Evolutionary conservation across 2,329 filamentous ascomycete species (phyloP).

Genomic region (Ceratocystis cacaofunesta): DNA sequence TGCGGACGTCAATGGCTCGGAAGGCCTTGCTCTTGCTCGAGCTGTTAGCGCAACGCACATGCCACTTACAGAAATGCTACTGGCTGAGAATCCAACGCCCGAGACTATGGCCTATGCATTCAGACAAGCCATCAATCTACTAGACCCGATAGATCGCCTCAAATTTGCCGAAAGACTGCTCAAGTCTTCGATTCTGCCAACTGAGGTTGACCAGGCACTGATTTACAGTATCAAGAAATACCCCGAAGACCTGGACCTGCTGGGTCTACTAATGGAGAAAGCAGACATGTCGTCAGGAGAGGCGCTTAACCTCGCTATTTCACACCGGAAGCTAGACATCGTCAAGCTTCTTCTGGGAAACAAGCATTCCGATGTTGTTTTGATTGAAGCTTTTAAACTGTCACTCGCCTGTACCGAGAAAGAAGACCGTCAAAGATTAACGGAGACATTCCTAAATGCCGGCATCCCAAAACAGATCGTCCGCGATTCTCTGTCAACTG

Average conservation of each 20-base stretch:
- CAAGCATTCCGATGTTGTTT: slow-evolving; percentile 24
- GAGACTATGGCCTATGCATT: slow-evolving; percentile 35
- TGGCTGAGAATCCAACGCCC: slow-evolving; percentile 28
- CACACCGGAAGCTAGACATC: slow-evolving; percentile 31
- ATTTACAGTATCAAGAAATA: slow-evolving; percentile 35
- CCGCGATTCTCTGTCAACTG: slow-evolving; percentile 35
- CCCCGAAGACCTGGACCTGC: slow-evolving; percentile 34
- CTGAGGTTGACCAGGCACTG: slow-evolving; percentile 37
- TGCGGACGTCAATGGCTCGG: slow-evolving; percentile 39
- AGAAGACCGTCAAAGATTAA: slow-evolving; percentile 32
- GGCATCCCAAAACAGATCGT: slow-evolving; percentile 33
- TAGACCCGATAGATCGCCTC: slow-evolving; percentile 36
- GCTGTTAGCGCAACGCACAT: slow-evolving; percentile 34
- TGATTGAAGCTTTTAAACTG: slow-evolving; percentile 31
- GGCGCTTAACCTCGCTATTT: slow-evolving; percentile 33
- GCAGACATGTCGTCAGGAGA: slow-evolving; percentile 38
- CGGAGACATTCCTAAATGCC: slow-evolving; percentile 30
- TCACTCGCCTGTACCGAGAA: slow-evolving; percentile 27
- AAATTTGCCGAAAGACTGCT: slow-evolving; percentile 36
- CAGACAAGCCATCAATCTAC: slow-evolving; percentile 37
- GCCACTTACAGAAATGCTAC: slow-evolving; percentile 34
- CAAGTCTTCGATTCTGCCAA: slow-evolving; percentile 32
- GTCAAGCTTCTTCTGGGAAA: slow-evolving; percentile 31
- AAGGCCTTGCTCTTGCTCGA: slow-evolving; percentile 36
- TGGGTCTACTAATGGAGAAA: slow-evolving; percentile 30